phyloP scores from a whole-genome alignment of 306 rosid genomes.

The Trifolium pratense region DNA sequence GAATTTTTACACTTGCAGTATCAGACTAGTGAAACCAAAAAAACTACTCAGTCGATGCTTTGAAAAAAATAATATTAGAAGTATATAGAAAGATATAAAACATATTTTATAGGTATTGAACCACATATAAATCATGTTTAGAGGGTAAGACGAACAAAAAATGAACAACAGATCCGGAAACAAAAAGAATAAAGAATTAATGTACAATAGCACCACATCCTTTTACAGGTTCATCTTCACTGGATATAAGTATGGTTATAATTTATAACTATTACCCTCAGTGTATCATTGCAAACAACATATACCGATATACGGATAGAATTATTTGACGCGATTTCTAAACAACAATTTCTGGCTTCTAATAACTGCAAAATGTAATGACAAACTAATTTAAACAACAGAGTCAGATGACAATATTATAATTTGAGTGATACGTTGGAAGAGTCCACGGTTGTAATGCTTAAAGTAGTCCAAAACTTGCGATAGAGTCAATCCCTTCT shows the following conservation, averaged over 20 bases:
- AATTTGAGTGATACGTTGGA: not conserved
- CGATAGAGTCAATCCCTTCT: not conserved
- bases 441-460: slow-evolving; percentile 20
- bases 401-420: not conserved
- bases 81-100: not conserved
- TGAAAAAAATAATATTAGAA: not conserved
- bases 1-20: slow-evolving; percentile 51
- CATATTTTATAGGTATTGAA: not conserved
- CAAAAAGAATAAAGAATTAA: too few species aligned
- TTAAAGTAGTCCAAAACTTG: not conserved
- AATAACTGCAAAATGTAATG: slow-evolving; percentile 18
- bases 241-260: too few species aligned
- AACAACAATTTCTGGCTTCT: slow-evolving; percentile 20
- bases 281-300: not conserved
- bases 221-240: too few species aligned
- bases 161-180: not conserved
- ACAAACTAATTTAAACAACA: not conserved
- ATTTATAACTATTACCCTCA: not conserved
- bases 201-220: too few species aligned
- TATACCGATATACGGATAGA: not conserved
- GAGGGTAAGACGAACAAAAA: slow-evolving; percentile 19
- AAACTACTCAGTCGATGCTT: not conserved
- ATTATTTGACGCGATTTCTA: slow-evolving; percentile 1
- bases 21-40: slow-evolving; percentile 47
- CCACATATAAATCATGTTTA: not conserved